A percentile compares a stretch with the other conserved stretches of the same genome.
Evolutionary conservation across 75 land plant genomes (phyloP).

Genomic region (Picea sitchensis): DNA sequence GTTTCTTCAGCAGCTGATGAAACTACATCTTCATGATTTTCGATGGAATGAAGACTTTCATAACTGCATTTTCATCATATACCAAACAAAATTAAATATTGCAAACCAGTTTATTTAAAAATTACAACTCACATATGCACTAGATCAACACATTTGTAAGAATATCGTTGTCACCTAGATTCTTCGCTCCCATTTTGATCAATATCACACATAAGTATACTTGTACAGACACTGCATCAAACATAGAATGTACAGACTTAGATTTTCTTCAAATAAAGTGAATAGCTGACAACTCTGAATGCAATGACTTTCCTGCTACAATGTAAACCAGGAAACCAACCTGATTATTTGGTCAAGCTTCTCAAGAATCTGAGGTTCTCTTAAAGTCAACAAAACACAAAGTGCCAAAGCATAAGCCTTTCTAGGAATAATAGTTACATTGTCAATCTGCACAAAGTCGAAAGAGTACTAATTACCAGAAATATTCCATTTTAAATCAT

Average conservation of each 20-base stretch:
- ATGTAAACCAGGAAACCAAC: conserved; percentile 21
- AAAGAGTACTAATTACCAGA: background rate
- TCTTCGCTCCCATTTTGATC: conserved; percentile 63
- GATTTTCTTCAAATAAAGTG: background rate
- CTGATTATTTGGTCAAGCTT: conserved; percentile 93
- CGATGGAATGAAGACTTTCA: conserved; percentile 37
- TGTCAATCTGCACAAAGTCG: conserved; percentile 64
- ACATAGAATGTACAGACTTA: background rate
- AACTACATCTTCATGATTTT: conserved; percentile 22
- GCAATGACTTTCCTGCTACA: background rate
- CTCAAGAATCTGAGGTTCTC: conserved; percentile 89
- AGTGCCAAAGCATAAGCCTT: conserved; percentile 84
- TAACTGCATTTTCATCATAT: conserved; percentile 27
- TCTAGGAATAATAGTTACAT: conserved; percentile 54
- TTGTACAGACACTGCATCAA: conserved; percentile 81
- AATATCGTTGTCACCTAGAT: conserved; percentile 46
- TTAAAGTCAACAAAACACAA: conserved; percentile 71
- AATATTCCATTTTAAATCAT: background rate
- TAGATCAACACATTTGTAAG: background rate
- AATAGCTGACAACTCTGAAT: background rate
- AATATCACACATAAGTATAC: conserved; percentile 62
- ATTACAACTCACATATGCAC: background rate
- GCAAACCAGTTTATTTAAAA: conserved; percentile 5
- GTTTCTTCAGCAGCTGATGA: conserved; percentile 35
- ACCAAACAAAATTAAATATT: conserved; percentile 2